phyloP scores from a whole-genome alignment of 2,329 filamentous ascomycete species.

The Ceratocystis cacaofunesta region DNA sequence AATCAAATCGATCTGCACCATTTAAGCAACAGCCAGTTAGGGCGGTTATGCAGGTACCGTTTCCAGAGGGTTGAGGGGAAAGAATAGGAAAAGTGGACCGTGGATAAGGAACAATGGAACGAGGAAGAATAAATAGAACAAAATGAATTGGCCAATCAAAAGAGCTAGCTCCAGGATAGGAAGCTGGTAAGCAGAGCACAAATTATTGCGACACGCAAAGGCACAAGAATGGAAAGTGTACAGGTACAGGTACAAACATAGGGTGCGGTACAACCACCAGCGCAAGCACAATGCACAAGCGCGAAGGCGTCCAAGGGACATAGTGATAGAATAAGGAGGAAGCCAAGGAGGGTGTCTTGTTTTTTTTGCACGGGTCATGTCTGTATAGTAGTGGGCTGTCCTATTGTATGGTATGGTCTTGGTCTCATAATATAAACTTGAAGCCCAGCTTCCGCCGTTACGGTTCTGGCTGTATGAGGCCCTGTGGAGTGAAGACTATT shows the following conservation, averaged over 20 bases:
- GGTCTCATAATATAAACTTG: too few species aligned
- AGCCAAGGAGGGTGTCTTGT: not conserved
- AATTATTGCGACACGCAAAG: not conserved
- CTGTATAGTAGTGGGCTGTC: too few species aligned
- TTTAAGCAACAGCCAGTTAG: not conserved
- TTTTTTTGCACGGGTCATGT: not conserved
- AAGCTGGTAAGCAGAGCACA: not conserved
- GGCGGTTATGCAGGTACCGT: conserved; percentile 1
- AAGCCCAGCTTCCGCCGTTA: too few species aligned
- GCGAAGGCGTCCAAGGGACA: not conserved
- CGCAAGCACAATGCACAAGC: not conserved
- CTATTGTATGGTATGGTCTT: too few species aligned
- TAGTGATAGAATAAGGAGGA: not conserved
- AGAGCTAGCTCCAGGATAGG: not conserved
- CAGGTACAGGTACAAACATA: not conserved
- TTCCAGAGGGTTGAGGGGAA: not conserved
- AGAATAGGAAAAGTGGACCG: not conserved
- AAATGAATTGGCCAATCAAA: not conserved
- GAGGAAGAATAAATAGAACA: not conserved
- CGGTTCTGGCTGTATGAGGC: too few species aligned
- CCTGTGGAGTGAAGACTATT: too few species aligned
- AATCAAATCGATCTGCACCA: not conserved
- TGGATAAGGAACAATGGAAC: not conserved
- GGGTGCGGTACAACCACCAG: not conserved
- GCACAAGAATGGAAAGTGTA: not conserved